Percentiles rank a stretch among this genome's conserved stretches.
phyloP scores from a whole-genome alignment of 2,329 filamentous ascomycete genomes.

The Mycosphaerella sp. region DNA sequence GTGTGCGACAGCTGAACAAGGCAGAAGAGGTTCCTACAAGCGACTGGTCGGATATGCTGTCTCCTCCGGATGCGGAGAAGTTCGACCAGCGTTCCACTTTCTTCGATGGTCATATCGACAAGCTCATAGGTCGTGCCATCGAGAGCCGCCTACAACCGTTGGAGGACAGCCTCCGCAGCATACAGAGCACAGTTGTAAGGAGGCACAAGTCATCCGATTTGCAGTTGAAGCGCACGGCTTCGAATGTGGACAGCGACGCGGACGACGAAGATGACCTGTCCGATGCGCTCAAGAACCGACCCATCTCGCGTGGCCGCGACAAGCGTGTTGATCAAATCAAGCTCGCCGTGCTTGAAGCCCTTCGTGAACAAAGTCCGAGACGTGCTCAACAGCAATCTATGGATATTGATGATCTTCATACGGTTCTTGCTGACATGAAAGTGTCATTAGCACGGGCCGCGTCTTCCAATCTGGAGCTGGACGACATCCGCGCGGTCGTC shows the following conservation, averaged over 20 bases:
- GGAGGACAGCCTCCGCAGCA: constrained; percentile 68
- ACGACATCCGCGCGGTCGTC: constrained; percentile 37
- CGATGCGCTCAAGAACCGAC: constrained; percentile 59
- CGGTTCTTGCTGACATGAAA: constrained; percentile 44
- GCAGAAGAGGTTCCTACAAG: constrained; percentile 63
- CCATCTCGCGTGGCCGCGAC: constrained; percentile 71
- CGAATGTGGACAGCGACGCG: constrained; percentile 74
- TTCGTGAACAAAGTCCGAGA: constrained; percentile 40
- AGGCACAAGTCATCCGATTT: constrained; percentile 54
- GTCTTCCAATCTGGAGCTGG: constrained; percentile 40
- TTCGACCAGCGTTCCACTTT: constrained; percentile 74
- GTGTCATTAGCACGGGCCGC: constrained; percentile 43
- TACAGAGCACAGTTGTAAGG: constrained; percentile 50
- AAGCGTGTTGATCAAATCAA: constrained; percentile 74
- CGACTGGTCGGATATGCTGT: constrained; percentile 87
- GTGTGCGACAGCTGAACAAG: constrained; percentile 57
- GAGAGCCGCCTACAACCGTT: constrained; percentile 72
- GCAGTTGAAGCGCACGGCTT: constrained; percentile 26
- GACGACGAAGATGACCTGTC: constrained; percentile 69
- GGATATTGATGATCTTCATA: constrained; percentile 39
- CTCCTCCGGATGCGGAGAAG: constrained; percentile 76
- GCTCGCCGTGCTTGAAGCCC: constrained; percentile 53
- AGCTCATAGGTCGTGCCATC: constrained; percentile 71
- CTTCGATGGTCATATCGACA: constrained; percentile 86
- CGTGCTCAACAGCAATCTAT: constrained; percentile 23